phyloP scores from a whole-genome alignment of 345 rosid species.

The Odontarrhena argentea region DNA sequence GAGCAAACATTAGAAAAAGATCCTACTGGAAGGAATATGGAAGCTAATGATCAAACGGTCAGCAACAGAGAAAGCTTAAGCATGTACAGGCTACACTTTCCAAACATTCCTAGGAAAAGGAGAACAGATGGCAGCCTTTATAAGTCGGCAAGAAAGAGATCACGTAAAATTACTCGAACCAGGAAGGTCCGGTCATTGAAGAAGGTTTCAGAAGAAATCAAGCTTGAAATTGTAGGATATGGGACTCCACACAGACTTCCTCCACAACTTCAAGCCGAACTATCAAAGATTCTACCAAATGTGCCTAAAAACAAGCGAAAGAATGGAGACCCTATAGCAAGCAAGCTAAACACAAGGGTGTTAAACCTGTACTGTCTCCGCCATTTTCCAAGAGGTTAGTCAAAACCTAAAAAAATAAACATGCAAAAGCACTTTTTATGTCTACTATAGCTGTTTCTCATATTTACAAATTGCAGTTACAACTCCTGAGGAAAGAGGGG shows the following conservation, averaged over 20 bases:
- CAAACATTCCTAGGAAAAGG: slow-evolving; percentile 47
- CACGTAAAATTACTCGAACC: slow-evolving; percentile 44
- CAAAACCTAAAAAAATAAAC: not conserved
- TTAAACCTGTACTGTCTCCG: slow-evolving; percentile 23
- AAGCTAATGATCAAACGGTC: slow-evolving; percentile 30
- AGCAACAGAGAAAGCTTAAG: not conserved
- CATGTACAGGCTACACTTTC: slow-evolving; percentile 38
- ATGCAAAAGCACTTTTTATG: not conserved
- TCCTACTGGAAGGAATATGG: slow-evolving; percentile 21
- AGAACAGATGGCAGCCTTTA: slow-evolving; percentile 52
- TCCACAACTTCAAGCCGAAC: not conserved
- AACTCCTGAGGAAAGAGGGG: slow-evolving; percentile 30
- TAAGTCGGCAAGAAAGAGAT: slow-evolving; percentile 53
- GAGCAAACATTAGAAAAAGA: slow-evolving; percentile 19
- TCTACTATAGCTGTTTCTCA: not conserved
- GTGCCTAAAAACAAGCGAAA: slow-evolving; percentile 58
- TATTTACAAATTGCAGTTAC: slow-evolving; percentile 47
- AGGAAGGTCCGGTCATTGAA: slow-evolving; percentile 50
- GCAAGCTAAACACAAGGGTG: slow-evolving; percentile 25
- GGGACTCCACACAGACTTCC: not conserved
- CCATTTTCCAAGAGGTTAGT: slow-evolving; percentile 36
- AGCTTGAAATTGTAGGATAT: slow-evolving; percentile 24
- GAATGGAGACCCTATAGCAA: slow-evolving; percentile 37
- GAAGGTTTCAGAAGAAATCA: slow-evolving; percentile 35
- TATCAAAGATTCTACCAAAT: slow-evolving; percentile 37